These are phyloP conservation scores for Populus hybrid DNA, from an alignment of 441 rosid species.

Conservation along the genomic window DNA sequence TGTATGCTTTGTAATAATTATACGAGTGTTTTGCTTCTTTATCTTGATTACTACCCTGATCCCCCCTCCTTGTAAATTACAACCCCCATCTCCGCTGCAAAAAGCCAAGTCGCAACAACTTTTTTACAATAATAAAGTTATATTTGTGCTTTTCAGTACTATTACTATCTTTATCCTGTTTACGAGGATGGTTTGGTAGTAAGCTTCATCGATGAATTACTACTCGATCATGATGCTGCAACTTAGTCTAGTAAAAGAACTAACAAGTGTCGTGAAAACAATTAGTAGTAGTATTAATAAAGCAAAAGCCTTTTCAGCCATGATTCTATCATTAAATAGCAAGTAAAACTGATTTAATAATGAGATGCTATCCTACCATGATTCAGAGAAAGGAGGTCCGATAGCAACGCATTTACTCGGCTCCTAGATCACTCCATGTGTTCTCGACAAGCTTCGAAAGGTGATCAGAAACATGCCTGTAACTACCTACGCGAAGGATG, in stretches of 20 bases:
- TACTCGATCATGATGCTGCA: too few species aligned
- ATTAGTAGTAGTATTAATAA: not conserved
- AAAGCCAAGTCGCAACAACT: not conserved
- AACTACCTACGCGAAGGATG: conserved; percentile 85
- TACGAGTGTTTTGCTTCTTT: not conserved
- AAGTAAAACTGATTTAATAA: conserved; percentile 77
- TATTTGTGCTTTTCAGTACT: not conserved
- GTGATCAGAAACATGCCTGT: conserved; percentile 96
- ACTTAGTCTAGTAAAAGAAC: not conserved
- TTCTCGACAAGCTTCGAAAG: conserved; percentile 89
- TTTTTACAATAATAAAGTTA: not conserved
- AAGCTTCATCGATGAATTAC: not conserved
- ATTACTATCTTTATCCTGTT: not conserved
- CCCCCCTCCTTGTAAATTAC: not conserved
- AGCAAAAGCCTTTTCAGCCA: too few species aligned
- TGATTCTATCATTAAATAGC: not conserved
- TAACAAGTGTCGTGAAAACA: not conserved
- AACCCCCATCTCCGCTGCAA: not conserved
- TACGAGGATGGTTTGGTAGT: not conserved
- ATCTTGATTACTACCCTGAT: not conserved
- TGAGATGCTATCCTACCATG: conserved; percentile 90
- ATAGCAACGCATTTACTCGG: conserved; percentile 71
- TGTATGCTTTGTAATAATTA: not conserved
- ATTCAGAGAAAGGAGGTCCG: conserved; percentile 68
- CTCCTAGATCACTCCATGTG: conserved; percentile 69